A percentile compares a stretch with the other conserved stretches of the same genome.
phyloP scores from a whole-genome alignment of 208 protist species.

The Porcisia hertigi region DNA sequence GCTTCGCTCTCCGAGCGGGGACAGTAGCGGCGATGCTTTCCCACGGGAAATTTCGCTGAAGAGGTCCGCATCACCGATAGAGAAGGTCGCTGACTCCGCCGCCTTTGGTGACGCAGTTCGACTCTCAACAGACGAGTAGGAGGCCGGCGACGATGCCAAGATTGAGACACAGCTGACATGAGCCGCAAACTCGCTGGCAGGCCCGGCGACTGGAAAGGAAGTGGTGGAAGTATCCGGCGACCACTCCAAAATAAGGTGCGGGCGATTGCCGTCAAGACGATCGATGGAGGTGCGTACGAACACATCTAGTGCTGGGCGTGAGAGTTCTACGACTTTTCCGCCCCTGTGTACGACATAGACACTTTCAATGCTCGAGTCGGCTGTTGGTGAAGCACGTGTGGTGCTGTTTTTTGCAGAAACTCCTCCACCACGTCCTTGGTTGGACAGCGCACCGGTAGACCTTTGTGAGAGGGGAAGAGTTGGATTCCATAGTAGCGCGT shows the following conservation, averaged over 20 bases:
- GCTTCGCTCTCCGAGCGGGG: slow-evolving; percentile 5
- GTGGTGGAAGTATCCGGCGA: slow-evolving; percentile 41
- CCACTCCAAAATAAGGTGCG: slow-evolving; percentile 67
- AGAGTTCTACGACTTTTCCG: slow-evolving; percentile 67
- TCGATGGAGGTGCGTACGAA: slow-evolving; percentile 45
- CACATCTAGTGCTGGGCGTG: slow-evolving; percentile 51
- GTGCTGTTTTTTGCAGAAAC: neutral
- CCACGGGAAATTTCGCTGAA: slow-evolving; percentile 1
- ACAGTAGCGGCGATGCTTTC: slow-evolving; percentile 12
- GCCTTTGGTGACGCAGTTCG: slow-evolving; percentile 24
- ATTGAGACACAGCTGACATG: slow-evolving; percentile 50
- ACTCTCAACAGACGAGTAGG: slow-evolving; percentile 45
- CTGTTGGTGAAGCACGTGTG: slow-evolving; percentile 1
- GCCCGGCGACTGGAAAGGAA: slow-evolving; percentile 65
- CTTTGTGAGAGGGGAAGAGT: slow-evolving; percentile 13
- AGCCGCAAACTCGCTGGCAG: slow-evolving; percentile 48
- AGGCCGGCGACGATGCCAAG: slow-evolving; percentile 17
- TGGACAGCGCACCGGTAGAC: neutral
- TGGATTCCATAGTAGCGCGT: slow-evolving; percentile 37
- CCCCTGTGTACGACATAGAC: slow-evolving; percentile 71
- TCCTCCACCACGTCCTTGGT: neutral
- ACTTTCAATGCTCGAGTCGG: slow-evolving; percentile 19
- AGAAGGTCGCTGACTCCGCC: slow-evolving; percentile 13
- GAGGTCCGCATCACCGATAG: slow-evolving; percentile 29
- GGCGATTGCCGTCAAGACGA: slow-evolving; percentile 58